Conservation (phyloP, 2,329 filamentous ascomycete genomes). For the Zasmidium angulare region DNA sequence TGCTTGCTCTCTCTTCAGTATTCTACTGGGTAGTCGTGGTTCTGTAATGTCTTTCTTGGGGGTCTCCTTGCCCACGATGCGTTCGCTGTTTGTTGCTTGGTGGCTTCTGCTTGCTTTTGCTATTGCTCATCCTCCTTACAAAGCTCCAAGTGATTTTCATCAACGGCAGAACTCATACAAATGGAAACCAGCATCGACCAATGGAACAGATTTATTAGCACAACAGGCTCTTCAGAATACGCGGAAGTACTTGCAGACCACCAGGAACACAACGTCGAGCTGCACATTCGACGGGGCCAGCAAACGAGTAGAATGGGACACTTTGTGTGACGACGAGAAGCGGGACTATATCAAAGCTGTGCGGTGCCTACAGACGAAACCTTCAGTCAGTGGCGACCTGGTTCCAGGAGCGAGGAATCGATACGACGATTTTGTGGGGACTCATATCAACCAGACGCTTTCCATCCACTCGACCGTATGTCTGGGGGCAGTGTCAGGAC, state of each 20-base stretch:
- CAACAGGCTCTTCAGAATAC: not conserved
- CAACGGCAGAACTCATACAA: not conserved
- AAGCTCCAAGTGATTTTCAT: not conserved
- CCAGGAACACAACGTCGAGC: not conserved
- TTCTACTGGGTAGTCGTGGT: not conserved
- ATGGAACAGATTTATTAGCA: not conserved
- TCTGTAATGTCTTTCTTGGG: not conserved
- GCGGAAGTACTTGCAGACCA: not conserved
- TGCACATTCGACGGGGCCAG: constrained; percentile 20
- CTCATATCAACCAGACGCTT: constrained; percentile 34
- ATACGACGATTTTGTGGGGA: constrained; percentile 23
- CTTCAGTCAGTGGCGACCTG: constrained; percentile 24
- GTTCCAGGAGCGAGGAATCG: constrained; percentile 30
- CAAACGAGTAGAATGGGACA: constrained; percentile 45
- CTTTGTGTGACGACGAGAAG: constrained; percentile 26
- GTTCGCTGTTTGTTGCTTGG: not conserved
- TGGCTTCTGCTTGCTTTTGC: not conserved
- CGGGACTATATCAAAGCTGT: constrained; percentile 33
- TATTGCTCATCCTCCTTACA: not conserved
- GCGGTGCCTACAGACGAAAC: constrained; percentile 29
- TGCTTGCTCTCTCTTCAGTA: not conserved
- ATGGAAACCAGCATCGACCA: not conserved
- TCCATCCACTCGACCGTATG: constrained; percentile 9
- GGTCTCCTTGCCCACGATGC: not conserved
- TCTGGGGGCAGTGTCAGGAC: not conserved